Conservation (phyloP, 306 rosid genomes). For the Mimosa bimucronata region DNA sequence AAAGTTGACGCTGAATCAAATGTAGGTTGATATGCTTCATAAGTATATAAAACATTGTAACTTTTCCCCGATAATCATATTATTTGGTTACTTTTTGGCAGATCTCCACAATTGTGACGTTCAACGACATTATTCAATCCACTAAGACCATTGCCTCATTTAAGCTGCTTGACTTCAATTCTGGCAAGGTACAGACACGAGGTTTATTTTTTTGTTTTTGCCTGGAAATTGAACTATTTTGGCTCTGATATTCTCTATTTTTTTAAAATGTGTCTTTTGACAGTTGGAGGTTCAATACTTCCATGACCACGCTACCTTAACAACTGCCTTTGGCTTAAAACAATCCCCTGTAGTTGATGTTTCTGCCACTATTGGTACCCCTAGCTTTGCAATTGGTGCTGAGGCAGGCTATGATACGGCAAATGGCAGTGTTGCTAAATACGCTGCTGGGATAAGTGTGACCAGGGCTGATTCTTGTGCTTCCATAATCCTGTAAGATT, state of each 20-base stretch:
- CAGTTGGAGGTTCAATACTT: conserved; percentile 95
- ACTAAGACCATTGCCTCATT: conserved; percentile 87
- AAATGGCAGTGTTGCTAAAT: conserved; percentile 71
- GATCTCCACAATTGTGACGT: conserved; percentile 75
- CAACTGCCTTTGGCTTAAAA: conserved; percentile 61
- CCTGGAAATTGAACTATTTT: conserved; percentile 4
- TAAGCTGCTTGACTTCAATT: conserved; percentile 74
- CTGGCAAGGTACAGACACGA: conserved; percentile 78
- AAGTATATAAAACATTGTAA: conserved; percentile 12
- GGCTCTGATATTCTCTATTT: background rate
- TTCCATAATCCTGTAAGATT: conserved; percentile 75
- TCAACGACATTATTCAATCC: conserved; percentile 74
- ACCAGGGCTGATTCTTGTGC: conserved; percentile 64
- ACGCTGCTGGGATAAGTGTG: conserved; percentile 76
- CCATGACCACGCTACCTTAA: conserved; percentile 83
- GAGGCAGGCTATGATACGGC: conserved; percentile 90
- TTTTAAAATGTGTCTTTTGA: conserved; percentile 30
- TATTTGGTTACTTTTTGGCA: conserved; percentile 35
- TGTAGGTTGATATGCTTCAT: conserved; percentile 53
- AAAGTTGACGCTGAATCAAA: conserved; percentile 87
- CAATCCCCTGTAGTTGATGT: conserved; percentile 75
- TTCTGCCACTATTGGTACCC: conserved; percentile 79
- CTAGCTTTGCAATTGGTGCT: conserved; percentile 75
- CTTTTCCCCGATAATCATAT: conserved; percentile 5
- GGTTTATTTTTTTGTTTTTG: background rate